These are phyloP conservation scores for Auxenochlorella pyrenoidosa DNA, from an alignment of 139 green algal genomes.

Conservation along the genomic window DNA sequence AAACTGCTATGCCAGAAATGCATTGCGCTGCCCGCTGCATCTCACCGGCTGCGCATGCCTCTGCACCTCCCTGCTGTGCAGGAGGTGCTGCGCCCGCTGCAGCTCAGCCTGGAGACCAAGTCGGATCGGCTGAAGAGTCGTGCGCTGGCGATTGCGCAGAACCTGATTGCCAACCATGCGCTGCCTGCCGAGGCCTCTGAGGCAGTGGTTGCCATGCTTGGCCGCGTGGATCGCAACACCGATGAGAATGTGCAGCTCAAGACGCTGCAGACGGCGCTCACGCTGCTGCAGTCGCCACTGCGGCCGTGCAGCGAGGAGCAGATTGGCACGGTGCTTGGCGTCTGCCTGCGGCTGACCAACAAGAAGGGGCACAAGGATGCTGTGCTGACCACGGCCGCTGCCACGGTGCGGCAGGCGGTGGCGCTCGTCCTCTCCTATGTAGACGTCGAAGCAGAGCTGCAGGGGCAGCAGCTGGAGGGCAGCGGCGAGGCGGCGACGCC, in stretches of 20 bases:
- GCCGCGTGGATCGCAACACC: conserved; percentile 63
- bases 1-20: too few species aligned
- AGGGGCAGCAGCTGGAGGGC: conserved; percentile 17
- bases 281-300: conserved; percentile 78
- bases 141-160: conserved; percentile 79
- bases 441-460: conserved; percentile 34
- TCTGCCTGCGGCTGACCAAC: conserved; percentile 65
- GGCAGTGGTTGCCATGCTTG: conserved; percentile 37
- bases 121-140: conserved; percentile 70
- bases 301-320: conserved; percentile 65
- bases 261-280: conserved; percentile 83
- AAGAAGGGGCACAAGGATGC: conserved; percentile 61
- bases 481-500: background rate
- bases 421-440: conserved; percentile 84
- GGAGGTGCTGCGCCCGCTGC: conserved; percentile 86
- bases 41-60: too few species aligned
- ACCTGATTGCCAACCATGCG: conserved; percentile 82
- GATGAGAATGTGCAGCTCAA: conserved; percentile 89
- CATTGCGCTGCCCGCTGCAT: too few species aligned
- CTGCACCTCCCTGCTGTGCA: conserved; percentile 38
- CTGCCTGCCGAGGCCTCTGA: conserved; percentile 57
- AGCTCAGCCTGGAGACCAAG: conserved; percentile 80
- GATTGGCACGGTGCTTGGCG: conserved; percentile 66
- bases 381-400: conserved; percentile 77
- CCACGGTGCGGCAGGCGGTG: conserved; percentile 85